Percentiles rank a stretch among this genome's conserved stretches.
phyloP scores from a whole-genome alignment of 192 early-diverging fungal species.

The Linnemannia elongata region DNA sequence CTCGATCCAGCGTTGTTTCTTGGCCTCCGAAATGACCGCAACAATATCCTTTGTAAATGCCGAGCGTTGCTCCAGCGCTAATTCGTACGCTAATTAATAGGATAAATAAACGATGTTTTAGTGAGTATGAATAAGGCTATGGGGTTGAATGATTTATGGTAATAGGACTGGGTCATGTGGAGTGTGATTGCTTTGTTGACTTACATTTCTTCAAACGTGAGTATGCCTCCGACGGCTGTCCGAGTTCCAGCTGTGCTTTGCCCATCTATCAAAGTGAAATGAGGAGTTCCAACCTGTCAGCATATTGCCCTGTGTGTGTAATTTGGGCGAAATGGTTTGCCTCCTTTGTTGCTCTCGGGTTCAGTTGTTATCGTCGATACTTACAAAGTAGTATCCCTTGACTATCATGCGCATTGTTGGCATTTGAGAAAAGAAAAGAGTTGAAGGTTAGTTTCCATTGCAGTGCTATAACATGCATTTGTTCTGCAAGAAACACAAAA shows the following conservation, averaged over 20 bases:
- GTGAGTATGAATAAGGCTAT: not conserved
- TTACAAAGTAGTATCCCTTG: constrained; percentile 79
- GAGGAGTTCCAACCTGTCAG: not conserved
- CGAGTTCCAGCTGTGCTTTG: constrained; percentile 56
- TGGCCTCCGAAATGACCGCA: constrained; percentile 69
- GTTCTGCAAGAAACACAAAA: not conserved
- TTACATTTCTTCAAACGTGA: constrained; percentile 59
- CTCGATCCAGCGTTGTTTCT: constrained; percentile 79
- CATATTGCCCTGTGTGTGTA: not conserved
- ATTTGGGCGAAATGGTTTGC: not conserved
- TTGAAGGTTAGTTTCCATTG: not conserved
- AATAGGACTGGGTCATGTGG: not conserved
- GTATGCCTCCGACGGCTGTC: constrained; percentile 65
- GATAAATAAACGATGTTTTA: not conserved
- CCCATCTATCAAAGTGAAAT: constrained; percentile 35
- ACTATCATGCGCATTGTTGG: constrained; percentile 53
- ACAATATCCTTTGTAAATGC: constrained; percentile 76
- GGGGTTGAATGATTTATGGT: not conserved
- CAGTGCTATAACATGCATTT: not conserved
- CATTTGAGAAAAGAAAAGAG: not conserved
- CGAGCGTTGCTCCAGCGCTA: constrained; percentile 69
- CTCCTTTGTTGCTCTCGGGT: not conserved
- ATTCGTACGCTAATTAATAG: constrained; percentile 65
- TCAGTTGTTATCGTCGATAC: not conserved
- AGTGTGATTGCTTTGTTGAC: not conserved